Evolutionary conservation across 257 asterid species (phyloP), one percentile per base, ranked within the genome.

Genomic region (Paraleonurus japonicus): DNA sequence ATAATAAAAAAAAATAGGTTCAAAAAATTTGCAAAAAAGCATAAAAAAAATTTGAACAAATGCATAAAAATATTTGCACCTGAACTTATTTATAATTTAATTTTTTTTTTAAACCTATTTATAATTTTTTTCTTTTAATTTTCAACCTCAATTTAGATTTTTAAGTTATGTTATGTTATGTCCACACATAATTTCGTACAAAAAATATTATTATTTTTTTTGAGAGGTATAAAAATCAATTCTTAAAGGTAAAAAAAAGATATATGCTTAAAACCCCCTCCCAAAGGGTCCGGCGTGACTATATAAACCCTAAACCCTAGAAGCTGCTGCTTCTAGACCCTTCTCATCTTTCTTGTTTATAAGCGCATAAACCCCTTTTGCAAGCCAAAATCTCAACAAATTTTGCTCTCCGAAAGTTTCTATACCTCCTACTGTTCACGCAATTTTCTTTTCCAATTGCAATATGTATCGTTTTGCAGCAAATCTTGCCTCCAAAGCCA

Each of bases 381-480:
- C 24, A 47, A 73, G 28, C 24, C 54, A 43, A 39, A 47, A 32
- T 58, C 3, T 48, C 13, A 28, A 9, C 60, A 51, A 9, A 65
- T 24, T 51, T 37, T 37, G 64, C 20, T 41, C 64, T 16, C 17
- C 74, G 0, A 15, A 5, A 28, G 5, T 54, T 47, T 37, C 37
- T 24, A 33, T 22, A 3, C 6, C 7, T 7, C 41, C 11, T 33
- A 1, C 41, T 10, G 8, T 17, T 63, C 50, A 11, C 10, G 1
- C 75, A 13, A 30, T 72, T 71, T 27, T 70, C 17, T 28, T 26
- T 11, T 16, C 30, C 43, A 53, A 20, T 2, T 47, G 17, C 30
- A 76, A 11, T 39, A 93, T 93, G 98, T 86, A 93, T 70, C 89
- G 98, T 15, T 87, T 85, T 71, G 95, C 90, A 48, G 93, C 96